These are phyloP conservation scores for Haplosporangium sp. DNA, from an alignment of 371 early-diverging fungal species.

Conservation along the genomic window DNA sequence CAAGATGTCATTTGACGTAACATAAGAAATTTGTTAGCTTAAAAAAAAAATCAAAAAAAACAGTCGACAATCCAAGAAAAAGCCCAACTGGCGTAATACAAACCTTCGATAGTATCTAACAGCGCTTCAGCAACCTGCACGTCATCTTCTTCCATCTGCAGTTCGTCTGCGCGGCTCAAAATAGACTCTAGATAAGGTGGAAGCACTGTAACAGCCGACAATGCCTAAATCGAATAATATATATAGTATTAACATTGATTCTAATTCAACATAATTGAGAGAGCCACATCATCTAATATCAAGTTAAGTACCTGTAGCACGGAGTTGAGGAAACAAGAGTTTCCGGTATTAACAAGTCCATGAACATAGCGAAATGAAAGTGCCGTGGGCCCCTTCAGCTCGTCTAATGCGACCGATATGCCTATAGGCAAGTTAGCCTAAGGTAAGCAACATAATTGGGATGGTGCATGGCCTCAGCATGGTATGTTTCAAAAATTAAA, in stretches of 20 bases:
- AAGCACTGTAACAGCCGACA: constrained; percentile 63
- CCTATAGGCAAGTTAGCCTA: constrained; percentile 2
- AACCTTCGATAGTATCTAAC: constrained; percentile 64
- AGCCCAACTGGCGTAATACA: not conserved
- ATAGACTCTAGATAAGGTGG: constrained; percentile 60
- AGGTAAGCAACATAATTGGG: not conserved
- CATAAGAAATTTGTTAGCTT: constrained; percentile 1
- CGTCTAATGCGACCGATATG: constrained; percentile 19
- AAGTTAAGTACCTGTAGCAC: constrained; percentile 86
- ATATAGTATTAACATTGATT: constrained; percentile 19
- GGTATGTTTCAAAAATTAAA: not conserved
- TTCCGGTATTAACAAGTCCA: constrained; percentile 92
- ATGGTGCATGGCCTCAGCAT: not conserved
- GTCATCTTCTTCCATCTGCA: constrained; percentile 55
- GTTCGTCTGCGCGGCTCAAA: constrained; percentile 60
- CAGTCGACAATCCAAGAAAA: constrained; percentile 6
- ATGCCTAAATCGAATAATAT: constrained; percentile 35
- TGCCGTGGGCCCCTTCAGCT: not conserved
- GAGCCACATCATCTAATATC: constrained; percentile 53
- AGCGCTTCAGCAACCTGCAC: constrained; percentile 72
- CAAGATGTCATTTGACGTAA: not conserved
- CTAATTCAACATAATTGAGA: constrained; percentile 23
- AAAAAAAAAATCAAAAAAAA: not conserved
- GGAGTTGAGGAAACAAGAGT: constrained; percentile 94
- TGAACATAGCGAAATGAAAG: constrained; percentile 49